Evolutionary conservation across 768 basidiomycete species (phyloP).

Genomic region (Candolleomyces efflorescens): DNA sequence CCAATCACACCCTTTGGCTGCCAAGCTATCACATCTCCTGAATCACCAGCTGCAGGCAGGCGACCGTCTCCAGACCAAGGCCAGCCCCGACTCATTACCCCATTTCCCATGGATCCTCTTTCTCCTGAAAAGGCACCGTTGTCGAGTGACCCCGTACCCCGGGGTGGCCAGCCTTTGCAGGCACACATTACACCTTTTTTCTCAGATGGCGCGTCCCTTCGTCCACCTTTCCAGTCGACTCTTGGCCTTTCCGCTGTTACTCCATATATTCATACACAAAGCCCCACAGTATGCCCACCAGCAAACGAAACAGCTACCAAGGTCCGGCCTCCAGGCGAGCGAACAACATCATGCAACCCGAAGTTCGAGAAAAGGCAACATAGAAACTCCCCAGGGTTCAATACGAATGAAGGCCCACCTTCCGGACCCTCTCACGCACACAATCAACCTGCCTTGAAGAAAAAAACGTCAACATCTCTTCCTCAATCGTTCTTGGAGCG

Average conservation of each 20-base stretch:
- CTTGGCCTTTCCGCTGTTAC: not conserved
- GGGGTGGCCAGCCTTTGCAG: not conserved
- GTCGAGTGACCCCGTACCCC: too few species aligned
- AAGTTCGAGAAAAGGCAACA: not conserved
- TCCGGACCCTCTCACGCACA: not conserved
- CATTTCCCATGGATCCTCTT: too few species aligned
- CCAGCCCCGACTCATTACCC: too few species aligned
- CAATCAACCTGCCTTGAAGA: not conserved
- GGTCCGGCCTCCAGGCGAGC: not conserved
- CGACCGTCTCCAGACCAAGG: too few species aligned
- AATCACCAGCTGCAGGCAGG: too few species aligned
- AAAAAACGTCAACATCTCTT: not conserved
- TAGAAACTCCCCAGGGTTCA: too few species aligned
- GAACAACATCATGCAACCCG: not conserved
- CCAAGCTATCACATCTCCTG: not conserved
- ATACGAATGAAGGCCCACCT: too few species aligned
- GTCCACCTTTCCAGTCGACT: not conserved
- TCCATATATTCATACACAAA: not conserved
- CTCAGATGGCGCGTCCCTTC: not conserved
- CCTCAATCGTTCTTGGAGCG: constrained; percentile 3
- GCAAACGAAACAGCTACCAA: not conserved
- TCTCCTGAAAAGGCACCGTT: too few species aligned
- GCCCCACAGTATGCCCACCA: not conserved
- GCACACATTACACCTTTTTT: not conserved
- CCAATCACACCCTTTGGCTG: not conserved